phyloP scores from a whole-genome alignment of 2,329 filamentous ascomycete genomes.

The Botrytis byssoidea region DNA sequence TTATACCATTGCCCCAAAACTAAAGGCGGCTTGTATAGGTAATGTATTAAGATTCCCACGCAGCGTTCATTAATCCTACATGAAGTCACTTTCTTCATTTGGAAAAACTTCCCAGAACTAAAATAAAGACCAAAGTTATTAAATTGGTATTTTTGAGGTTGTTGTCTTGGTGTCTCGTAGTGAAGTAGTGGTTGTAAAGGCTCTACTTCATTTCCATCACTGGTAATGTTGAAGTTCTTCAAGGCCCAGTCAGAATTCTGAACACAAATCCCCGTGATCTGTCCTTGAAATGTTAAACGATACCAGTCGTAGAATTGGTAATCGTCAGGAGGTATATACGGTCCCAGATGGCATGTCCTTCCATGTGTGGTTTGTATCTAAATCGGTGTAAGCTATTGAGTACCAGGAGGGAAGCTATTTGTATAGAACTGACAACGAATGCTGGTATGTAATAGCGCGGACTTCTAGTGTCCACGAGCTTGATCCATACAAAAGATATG shows the following conservation, averaged over 20 bases:
- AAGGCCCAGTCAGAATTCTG: not conserved
- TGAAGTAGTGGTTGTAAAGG: not conserved
- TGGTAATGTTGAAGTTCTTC: not conserved
- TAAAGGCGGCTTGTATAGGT: not conserved
- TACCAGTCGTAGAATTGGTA: not conserved
- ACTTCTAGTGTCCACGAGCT: not conserved
- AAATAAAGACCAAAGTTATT: not conserved
- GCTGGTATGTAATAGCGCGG: not conserved
- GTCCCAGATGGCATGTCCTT: not conserved
- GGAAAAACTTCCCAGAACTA: not conserved
- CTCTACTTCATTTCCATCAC: not conserved
- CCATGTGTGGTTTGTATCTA: not conserved
- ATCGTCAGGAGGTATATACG: not conserved
- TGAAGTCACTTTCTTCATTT: not conserved
- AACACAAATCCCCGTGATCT: not conserved
- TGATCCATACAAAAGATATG: not conserved
- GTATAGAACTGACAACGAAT: not conserved
- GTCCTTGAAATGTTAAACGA: not conserved
- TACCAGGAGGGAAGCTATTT: not conserved
- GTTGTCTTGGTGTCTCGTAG: not conserved
- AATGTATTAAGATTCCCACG: not conserved
- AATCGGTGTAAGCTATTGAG: not conserved
- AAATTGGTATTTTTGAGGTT: too few relatives aligned
- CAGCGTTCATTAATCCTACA: not conserved
- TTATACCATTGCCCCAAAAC: not conserved